Evolutionary conservation across 805 yeast species (phyloP).

Genomic region (Kodamaea kaohsiungensis): DNA sequence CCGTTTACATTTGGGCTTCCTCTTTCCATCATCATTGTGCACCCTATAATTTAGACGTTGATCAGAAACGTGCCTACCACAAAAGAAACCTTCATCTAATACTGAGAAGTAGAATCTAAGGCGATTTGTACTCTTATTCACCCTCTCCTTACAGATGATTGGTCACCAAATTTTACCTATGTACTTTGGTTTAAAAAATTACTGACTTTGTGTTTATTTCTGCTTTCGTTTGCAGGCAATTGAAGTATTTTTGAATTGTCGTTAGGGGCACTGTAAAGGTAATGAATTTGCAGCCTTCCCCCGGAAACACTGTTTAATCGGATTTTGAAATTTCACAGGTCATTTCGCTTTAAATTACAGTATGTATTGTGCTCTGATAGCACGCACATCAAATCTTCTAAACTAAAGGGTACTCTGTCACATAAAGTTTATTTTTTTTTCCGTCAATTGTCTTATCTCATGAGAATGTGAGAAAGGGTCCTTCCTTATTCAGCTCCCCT

Average conservation of each 20-base stretch:
- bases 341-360: not conserved
- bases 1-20: not conserved
- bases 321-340: not conserved
- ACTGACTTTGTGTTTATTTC: not conserved
- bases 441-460: not conserved
- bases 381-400: not conserved
- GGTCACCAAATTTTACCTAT: not conserved
- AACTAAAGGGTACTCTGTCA: not conserved
- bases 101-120: not conserved
- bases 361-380: not conserved
- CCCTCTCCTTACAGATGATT: not conserved
- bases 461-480: not conserved
- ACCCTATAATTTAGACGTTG: not conserved
- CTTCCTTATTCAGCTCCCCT: not conserved
- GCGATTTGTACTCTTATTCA: not conserved
- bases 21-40: not conserved
- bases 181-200: not conserved
- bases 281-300: not conserved
- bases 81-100: not conserved
- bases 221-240: not conserved
- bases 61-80: not conserved
- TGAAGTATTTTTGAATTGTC: not conserved
- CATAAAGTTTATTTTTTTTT: not conserved
- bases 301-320: not conserved
- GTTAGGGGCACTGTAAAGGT: not conserved